phyloP scores from a whole-genome alignment of 1,139 yeast genomes.

The Hansenula anomala region DNA sequence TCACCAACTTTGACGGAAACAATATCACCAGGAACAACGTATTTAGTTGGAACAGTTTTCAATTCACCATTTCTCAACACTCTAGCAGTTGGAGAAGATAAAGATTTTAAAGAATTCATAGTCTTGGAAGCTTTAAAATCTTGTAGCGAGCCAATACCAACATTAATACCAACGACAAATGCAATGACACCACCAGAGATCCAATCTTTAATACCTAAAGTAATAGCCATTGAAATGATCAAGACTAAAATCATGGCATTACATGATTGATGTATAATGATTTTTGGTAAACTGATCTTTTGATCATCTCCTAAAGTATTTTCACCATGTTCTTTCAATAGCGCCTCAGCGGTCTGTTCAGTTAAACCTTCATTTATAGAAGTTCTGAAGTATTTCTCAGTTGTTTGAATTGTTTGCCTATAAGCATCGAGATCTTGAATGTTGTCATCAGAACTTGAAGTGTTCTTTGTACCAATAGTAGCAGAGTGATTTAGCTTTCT shows the following conservation, averaged over 20 bases:
- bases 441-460: constrained; percentile 6
- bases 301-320: constrained; percentile 61
- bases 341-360: constrained; percentile 14
- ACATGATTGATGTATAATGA: constrained; percentile 64
- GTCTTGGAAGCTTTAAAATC: constrained; percentile 75
- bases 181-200: constrained; percentile 82
- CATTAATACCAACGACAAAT: constrained; percentile 63
- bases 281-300: constrained; percentile 50
- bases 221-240: constrained; percentile 68
- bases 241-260: constrained; percentile 80
- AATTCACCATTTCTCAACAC: constrained; percentile 64
- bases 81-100: constrained; percentile 70
- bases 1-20: constrained; percentile 68
- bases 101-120: constrained; percentile 67
- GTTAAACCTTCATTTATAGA: constrained; percentile 45
- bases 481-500: constrained; percentile 7
- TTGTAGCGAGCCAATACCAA: constrained; percentile 66
- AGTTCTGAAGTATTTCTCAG: constrained; percentile 35
- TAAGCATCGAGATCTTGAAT: constrained; percentile 8
- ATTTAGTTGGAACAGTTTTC: constrained; percentile 54
- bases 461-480: constrained; percentile 6
- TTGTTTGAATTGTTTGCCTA: constrained; percentile 26
- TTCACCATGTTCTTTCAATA: constrained; percentile 42
- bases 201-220: constrained; percentile 74
- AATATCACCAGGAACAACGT: constrained; percentile 78